Evolutionary conservation across 345 rosid genomes (phyloP).

Genomic region (Pugionium dolabratum): DNA sequence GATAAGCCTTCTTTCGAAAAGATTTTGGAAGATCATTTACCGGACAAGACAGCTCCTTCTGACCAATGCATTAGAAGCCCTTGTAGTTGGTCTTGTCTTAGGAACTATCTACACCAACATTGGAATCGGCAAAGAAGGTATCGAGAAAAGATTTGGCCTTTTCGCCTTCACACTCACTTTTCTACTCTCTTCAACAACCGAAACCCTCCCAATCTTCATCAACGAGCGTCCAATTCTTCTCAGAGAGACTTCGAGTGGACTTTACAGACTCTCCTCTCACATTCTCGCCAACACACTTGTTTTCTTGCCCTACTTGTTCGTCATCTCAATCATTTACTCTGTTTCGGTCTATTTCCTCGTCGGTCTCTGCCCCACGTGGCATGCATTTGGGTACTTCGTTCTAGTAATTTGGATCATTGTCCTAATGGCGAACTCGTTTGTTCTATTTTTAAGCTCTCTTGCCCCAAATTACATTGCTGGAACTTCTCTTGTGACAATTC

Average conservation of each 20-base stretch:
- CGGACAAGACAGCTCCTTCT: constrained; percentile 81
- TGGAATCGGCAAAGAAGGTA: constrained; percentile 72
- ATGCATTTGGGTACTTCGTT: constrained; percentile 71
- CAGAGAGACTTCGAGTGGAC: constrained; percentile 80
- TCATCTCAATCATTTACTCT: constrained; percentile 66
- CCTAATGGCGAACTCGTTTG: constrained; percentile 88
- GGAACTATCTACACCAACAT: constrained; percentile 87
- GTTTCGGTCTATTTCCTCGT: constrained; percentile 77
- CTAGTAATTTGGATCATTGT: constrained; percentile 76
- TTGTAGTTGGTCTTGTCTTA: constrained; percentile 80
- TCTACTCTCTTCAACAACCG: constrained; percentile 90
- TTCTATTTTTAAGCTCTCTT: constrained; percentile 79
- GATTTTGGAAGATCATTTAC: constrained; percentile 83
- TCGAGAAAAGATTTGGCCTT: constrained; percentile 76
- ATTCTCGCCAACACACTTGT: constrained; percentile 81
- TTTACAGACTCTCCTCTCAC: constrained; percentile 80
- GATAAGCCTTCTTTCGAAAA: constrained; percentile 49
- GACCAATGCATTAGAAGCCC: constrained; percentile 74
- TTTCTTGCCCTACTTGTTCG: constrained; percentile 79
- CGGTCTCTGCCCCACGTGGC: constrained; percentile 81
- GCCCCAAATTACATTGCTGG: constrained; percentile 94
- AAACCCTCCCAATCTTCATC: constrained; percentile 89
- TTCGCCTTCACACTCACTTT: constrained; percentile 95
- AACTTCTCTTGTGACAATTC: constrained; percentile 70
- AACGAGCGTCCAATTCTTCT: constrained; percentile 78